phyloP scores from a whole-genome alignment of 2,329 filamentous ascomycete genomes.

The Beauveria pseudobassiana region DNA sequence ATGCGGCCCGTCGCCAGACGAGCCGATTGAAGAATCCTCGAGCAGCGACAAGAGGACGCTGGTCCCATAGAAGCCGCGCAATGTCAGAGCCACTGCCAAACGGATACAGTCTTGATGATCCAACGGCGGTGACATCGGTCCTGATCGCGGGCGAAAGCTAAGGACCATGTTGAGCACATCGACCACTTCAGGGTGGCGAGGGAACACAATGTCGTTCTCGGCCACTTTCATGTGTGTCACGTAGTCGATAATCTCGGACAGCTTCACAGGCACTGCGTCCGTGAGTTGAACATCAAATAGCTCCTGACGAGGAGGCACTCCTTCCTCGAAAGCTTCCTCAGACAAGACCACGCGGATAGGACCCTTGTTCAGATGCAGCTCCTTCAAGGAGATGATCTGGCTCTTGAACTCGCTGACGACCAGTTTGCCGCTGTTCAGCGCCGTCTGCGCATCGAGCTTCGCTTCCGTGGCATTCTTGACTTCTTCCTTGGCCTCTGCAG shows the following conservation, averaged over 20 bases:
- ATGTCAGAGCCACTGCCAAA: constrained; percentile 24
- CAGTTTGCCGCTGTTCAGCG: constrained; percentile 15
- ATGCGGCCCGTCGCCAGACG: constrained; percentile 46
- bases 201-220: constrained; percentile 31
- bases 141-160: constrained; percentile 34
- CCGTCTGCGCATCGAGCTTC: neutral
- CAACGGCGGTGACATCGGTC: constrained; percentile 32
- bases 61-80: constrained; percentile 20
- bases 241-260: constrained; percentile 38
- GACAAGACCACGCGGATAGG: constrained; percentile 28
- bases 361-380: constrained; percentile 28
- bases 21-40: constrained; percentile 51
- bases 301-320: neutral
- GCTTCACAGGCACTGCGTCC: constrained; percentile 28
- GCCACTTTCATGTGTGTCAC: constrained; percentile 34
- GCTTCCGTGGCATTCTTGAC: neutral
- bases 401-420: constrained; percentile 44
- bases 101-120: constrained; percentile 43
- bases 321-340: constrained; percentile 21
- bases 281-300: constrained; percentile 35
- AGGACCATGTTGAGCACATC: constrained; percentile 47
- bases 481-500: neutral
- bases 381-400: constrained; percentile 34
- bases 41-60: constrained; percentile 31
- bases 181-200: constrained; percentile 40